Base-by-base conservation (phyloP, 73 alveolate species). In the Effrenium voratum region DNA sequence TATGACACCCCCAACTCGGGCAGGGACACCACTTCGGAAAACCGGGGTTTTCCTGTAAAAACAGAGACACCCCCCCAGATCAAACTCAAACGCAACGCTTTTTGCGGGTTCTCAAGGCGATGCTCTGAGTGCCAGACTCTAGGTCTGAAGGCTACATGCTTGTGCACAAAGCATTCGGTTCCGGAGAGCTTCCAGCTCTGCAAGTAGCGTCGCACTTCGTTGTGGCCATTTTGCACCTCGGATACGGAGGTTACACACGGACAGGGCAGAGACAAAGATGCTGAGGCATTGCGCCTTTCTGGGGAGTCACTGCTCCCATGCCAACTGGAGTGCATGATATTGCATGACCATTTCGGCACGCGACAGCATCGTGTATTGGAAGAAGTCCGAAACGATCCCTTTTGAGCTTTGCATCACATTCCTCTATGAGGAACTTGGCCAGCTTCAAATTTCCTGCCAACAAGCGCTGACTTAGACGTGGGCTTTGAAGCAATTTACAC, bases 111-210 rank as follows among this genome's bases (percentile, higher is more conserved):
- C 26, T 44, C 82, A 70, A n/a, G 47, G 50, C 34, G 3, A 10
- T 60, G 6, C 75, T 60, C 85, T n/a, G 36, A 75, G 85, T 10
- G 59, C 38, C 85, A 75, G 85, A 57, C n/a, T n/a, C n/a, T n/a
- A 45, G 30, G 43, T 30, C 45, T 77, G 45, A 63, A 44, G 38
- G 88, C 88, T 44, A 77, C 88, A 45, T 77, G 88, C 45, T 77
- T 77, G 43, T 63, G 88, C 16, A 77, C 45, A 63, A 77, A 77
- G 88, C 88, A 77, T 49, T 81, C 72, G 2, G 91, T 40, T 24
- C 34, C 96, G 44, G 96, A 50, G 5, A 90, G 86, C 86, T 90
- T 90, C 73, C 63, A 55, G 96, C 96, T 90, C 52, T 90, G 96
- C 73, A 90, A 41, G 55, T 90, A 90, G 41, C 96, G 81, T 24